phyloP scores from a whole-genome alignment of 208 protist genomes.

The Leishmania tarentolae region DNA sequence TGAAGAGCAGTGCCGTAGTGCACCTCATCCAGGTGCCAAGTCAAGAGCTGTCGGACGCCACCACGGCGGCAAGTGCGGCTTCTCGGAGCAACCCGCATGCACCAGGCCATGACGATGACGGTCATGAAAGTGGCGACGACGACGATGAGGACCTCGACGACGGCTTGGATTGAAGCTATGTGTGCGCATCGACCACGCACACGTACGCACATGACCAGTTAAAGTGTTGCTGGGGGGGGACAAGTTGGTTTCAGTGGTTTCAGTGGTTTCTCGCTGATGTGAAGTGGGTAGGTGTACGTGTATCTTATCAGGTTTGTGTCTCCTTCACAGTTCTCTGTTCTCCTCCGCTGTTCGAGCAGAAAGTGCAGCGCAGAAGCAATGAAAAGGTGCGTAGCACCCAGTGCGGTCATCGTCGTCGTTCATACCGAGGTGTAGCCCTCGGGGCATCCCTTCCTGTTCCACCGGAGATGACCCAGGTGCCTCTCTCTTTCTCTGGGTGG shows the following conservation, averaged over 20 bases:
- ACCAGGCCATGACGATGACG: slow-evolving; percentile 4
- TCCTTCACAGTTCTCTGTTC: neutral
- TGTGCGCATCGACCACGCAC: neutral
- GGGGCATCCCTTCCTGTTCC: neutral
- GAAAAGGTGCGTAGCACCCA: neutral
- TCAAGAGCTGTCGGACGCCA: slow-evolving; percentile 16
- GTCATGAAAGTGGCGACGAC: slow-evolving; percentile 12
- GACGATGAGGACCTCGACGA: slow-evolving; percentile 36
- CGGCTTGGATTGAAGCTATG: slow-evolving; percentile 13
- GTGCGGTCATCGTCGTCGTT: neutral
- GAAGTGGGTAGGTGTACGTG: neutral
- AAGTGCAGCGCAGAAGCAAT: neutral
- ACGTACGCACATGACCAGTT: neutral
- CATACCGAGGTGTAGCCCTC: neutral
- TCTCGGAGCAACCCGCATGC: slow-evolving; percentile 14
- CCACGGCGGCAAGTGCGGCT: slow-evolving; percentile 18
- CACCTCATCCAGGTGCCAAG: slow-evolving; percentile 77
- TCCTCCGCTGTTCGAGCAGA: neutral
- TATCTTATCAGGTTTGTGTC: neutral
- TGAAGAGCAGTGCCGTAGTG: slow-evolving; percentile 64
- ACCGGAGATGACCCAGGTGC: neutral
- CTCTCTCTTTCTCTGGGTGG: neutral
- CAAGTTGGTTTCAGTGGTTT: neutral
- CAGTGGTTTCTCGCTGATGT: neutral
- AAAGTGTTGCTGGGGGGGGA: neutral